Evolutionary conservation across 768 basidiomycete genomes (phyloP), one percentile per base, ranked within the genome.

Genomic region (Macrocybe gigantea): DNA sequence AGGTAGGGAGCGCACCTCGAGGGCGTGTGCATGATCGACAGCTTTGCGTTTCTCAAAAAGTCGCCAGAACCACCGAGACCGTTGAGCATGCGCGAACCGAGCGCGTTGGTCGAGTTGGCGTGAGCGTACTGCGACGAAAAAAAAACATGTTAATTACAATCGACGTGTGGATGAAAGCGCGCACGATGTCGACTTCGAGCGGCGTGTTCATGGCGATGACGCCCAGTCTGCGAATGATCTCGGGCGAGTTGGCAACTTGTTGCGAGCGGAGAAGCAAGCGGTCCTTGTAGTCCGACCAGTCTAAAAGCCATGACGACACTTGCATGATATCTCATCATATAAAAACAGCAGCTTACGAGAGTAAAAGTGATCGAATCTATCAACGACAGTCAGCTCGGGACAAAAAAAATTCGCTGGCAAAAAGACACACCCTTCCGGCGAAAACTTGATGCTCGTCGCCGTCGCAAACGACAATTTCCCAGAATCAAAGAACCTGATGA

Each of bases 11-110:
- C 57, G 29, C 44, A 70, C 68, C 61, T 68, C 5, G 68, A 70
- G 11, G 74, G 74, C 0, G 74, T 76, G 50, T 74, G 73, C 74
- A 75, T 76, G 41, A 76, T 73, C 5, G 71, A 73, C 44, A 76
- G 56, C 52, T 76, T 76, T 6, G 74, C 73, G 49, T 74, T 75
- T 33, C 74, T 61, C 54, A 76, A 54, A 50, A 76, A 76, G 52
- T 76, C 74, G 6, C 67, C 73, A 9, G 72, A 73, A 39, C 74
- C 74, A 10, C 74, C 74, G 33, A 76, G 56, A 9, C 74, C 73
- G 51, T 76, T 76, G 40, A 76, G 57, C 74, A 76, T 76, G 35
- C 74, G 52, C 1, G 73, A 74, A 14, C 74, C 73, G n/a, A 74
- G 63, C 2, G 72, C 73, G 49, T 69, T 69, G 0, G 74, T 76